A percentile compares a stretch with the other conserved stretches of the same genome.
These are phyloP conservation scores for Oryza glaberrima DNA, from an alignment of 176 grass and related monocot genomes.

Conservation along the genomic window DNA sequence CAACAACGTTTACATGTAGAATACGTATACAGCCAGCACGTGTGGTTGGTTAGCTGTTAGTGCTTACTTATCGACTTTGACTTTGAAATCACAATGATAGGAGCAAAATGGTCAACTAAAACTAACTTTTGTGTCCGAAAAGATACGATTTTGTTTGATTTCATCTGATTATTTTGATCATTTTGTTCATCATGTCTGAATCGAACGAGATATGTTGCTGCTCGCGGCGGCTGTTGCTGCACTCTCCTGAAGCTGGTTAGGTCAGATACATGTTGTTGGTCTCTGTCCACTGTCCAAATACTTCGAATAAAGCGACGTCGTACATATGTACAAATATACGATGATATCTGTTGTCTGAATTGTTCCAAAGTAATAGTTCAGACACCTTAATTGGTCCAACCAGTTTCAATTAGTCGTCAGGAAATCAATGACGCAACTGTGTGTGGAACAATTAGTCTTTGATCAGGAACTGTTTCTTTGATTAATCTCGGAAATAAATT, in stretches of 20 bases:
- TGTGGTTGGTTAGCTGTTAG: not conserved
- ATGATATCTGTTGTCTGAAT: not conserved
- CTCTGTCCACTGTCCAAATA: not conserved
- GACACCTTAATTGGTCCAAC: not conserved
- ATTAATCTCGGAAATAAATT: not conserved
- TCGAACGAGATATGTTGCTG: not conserved
- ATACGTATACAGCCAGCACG: not conserved
- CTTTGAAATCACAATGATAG: conserved; percentile 4
- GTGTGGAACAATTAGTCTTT: not conserved
- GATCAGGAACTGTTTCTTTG: not conserved
- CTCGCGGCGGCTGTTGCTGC: not conserved
- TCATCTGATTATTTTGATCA: not conserved
- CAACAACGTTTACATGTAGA: not conserved
- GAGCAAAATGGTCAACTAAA: not conserved
- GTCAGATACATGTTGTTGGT: not conserved
- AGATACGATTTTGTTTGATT: not conserved
- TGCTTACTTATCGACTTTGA: conserved; percentile 22
- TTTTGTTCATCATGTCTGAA: not conserved
- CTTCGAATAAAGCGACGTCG: not conserved
- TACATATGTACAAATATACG: not conserved
- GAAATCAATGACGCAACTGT: conserved; percentile 19
- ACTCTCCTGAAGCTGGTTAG: not conserved
- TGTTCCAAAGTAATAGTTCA: not conserved
- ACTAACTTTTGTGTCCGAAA: not conserved
- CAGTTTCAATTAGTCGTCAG: not conserved